Percentiles rank a stretch among this genome's conserved stretches.
Evolutionary conservation across 2,329 filamentous ascomycete genomes (phyloP).

Genomic region (Cryphonectria japonica): DNA sequence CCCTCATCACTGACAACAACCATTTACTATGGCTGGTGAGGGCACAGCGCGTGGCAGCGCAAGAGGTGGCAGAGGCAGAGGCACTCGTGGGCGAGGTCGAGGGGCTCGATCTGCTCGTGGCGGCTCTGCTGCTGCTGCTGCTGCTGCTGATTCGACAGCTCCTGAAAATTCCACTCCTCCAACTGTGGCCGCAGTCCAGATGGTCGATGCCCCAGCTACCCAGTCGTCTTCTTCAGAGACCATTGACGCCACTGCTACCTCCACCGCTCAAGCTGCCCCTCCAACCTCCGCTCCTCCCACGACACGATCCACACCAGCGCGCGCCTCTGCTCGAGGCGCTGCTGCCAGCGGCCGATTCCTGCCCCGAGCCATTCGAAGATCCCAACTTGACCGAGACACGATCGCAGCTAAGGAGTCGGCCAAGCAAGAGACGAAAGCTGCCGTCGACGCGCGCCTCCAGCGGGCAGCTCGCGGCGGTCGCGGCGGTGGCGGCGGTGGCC

Average conservation of each 20-base stretch:
- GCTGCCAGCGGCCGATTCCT: slow-evolving; percentile 34
- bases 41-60: slow-evolving; percentile 21
- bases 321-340: slow-evolving; percentile 27
- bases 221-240: slow-evolving; percentile 8
- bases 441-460: slow-evolving; percentile 36
- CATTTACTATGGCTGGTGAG: slow-evolving; percentile 23
- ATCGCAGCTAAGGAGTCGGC: slow-evolving; percentile 41
- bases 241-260: not conserved
- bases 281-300: slow-evolving; percentile 18
- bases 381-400: slow-evolving; percentile 42
- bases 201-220: not conserved
- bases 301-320: slow-evolving; percentile 18
- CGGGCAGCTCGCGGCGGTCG: slow-evolving; percentile 33
- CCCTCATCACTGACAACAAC: slow-evolving; percentile 18
- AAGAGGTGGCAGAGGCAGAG: slow-evolving; percentile 24
- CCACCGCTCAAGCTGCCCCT: slow-evolving; percentile 9
- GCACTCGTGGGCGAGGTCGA: slow-evolving; percentile 37
- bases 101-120: slow-evolving; percentile 38
- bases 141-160: slow-evolving; percentile 7
- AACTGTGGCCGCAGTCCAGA: not conserved
- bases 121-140: slow-evolving; percentile 31
- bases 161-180: not conserved
- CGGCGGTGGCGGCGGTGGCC: slow-evolving; percentile 36
- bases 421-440: slow-evolving; percentile 37
- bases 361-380: slow-evolving; percentile 40